Base-by-base conservation (phyloP, 495 filamentous ascomycete genomes). In the Thozetella sp. region DNA sequence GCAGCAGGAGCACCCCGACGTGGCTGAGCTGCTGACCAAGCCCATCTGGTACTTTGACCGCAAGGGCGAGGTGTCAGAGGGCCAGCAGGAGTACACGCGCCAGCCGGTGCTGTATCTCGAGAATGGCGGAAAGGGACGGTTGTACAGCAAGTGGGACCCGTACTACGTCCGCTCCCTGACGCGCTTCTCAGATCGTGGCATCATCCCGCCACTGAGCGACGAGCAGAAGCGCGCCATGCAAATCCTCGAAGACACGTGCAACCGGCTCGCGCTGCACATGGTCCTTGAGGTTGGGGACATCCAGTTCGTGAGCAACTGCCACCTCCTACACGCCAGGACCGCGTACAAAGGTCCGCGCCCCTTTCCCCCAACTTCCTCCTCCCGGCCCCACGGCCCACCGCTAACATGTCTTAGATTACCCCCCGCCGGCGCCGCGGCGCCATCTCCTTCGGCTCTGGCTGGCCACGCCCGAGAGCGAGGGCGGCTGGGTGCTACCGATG, bases 1-100 rank as follows among this genome's bases (percentile, higher is more conserved):
- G 6, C 88, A 91, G 69, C 66, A 61, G 10, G 87, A 93, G 69
- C 85, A 89, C 3, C 93, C 92, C 0, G 92, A 95, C 63, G 88
- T 96, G 9, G 84, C 90, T 0, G 83, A 88, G 72, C 85, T 85
- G 27, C 78, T 97, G 53, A 88, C 88, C 2, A 74, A 86, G 58
- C 91, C 92, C 0, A 86, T 90, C 64, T 97, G 93, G 93, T 96
- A 95, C 76, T 95, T 97, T 68, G 93, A 97, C 71, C 90, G 93
- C 60, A 97, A 97, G 74, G 93, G 93, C 46, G 93, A 96, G 76
- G 86, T 83, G 1, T 87, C 82, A 30, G 77, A 80, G 37, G 92
- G 90, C 25, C 78, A 96, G 73, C 86, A 93, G 37, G 86, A 88
- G 54, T 97, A 84, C 67, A 90, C 94, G 68, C 81, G 83, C 26